Evolutionary conservation across 345 rosid genomes (phyloP), one percentile per base, ranked within the genome.

Genomic region (Erodium maritimum): DNA sequence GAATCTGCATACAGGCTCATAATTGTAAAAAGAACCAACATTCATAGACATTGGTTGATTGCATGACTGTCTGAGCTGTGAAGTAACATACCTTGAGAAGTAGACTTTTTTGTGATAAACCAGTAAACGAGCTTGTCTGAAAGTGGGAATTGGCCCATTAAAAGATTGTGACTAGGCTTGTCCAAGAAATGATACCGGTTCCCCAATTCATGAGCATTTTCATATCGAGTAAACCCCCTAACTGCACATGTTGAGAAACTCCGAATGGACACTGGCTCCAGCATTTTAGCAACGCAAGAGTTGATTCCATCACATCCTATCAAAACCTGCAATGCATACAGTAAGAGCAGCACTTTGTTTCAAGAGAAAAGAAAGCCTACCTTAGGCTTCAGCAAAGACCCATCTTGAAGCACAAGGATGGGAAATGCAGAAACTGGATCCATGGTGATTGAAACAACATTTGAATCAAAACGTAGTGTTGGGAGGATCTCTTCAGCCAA

Each of bases 401-500:
- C 73, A 54, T 66, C 61, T 3, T 50, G 57, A 51, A 73, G 73
- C 14, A 59, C 61, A 48, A 73, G 67, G 22, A 62, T 14, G 17
- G 70, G 62, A 25, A 34, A 18, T 4, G 70, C 53, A 9, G 73
- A 65, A 2, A 23, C 22, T 9, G 62, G 64, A 21, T 73, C 65
- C 45, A 50, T 19, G 2, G 58, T 19, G 23, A 73, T 50, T n/a
- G 67, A 69, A 1, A 53, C n/a, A 2, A 73, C 71, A 12, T 58
- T 56, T 25, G 62, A 63, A n/a, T 81, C 81, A 19, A 75, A 70
- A 8, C 65, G 71, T 50, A 5, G 76, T 72, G 56, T 66, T 67
- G 5, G 1, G 24, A 19, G 85, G 89, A 80, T 67, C 57, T 67
- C 59, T 56, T 67, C 62, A 21, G 79, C 87, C 51, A 83, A 59